phyloP scores from a whole-genome alignment of 345 rosid genomes.

The Sisymbrium altissimum region DNA sequence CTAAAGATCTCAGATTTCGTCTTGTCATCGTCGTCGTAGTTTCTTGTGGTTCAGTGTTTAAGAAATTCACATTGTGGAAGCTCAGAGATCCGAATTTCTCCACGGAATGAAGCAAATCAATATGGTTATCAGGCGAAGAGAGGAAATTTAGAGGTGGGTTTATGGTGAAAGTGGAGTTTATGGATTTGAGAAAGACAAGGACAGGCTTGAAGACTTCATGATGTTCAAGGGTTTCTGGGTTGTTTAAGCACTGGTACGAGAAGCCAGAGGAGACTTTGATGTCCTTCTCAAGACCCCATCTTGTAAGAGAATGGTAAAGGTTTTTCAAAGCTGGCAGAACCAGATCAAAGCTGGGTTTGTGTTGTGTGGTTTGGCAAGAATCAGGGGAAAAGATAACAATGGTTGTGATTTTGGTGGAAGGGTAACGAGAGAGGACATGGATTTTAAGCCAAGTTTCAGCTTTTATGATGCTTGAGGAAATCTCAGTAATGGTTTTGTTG shows the following conservation, averaged over 20 bases:
- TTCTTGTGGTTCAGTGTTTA: constrained; percentile 30
- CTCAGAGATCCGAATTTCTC: constrained; percentile 44
- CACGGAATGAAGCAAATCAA: constrained; percentile 30
- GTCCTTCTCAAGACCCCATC: constrained; percentile 73
- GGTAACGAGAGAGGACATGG: constrained; percentile 62
- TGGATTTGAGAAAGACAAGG: constrained; percentile 38
- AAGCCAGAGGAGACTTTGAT: constrained; percentile 61
- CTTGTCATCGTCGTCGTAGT: constrained; percentile 5
- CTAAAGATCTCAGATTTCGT: constrained; percentile 46
- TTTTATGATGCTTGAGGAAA: constrained; percentile 52
- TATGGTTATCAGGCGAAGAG: constrained; percentile 33
- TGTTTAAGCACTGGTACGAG: constrained; percentile 39
- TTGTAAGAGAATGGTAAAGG: constrained; percentile 52
- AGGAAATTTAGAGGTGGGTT: constrained; percentile 39
- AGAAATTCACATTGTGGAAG: constrained; percentile 44
- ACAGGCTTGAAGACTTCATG: constrained; percentile 33
- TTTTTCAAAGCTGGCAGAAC: constrained; percentile 52
- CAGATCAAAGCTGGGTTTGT: constrained; percentile 38
- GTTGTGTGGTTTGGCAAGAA: constrained; percentile 39
- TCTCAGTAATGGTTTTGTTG: constrained; percentile 41
- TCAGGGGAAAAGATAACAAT: constrained; percentile 47
- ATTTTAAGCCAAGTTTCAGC: constrained; percentile 74
- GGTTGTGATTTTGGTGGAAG: constrained; percentile 59
- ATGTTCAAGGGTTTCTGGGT: not conserved
- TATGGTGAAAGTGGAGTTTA: constrained; percentile 61